These are phyloP conservation scores for Leccinum fuscescens DNA, from an alignment of 1,284 basidiomycete species.

Conservation along the genomic window DNA sequence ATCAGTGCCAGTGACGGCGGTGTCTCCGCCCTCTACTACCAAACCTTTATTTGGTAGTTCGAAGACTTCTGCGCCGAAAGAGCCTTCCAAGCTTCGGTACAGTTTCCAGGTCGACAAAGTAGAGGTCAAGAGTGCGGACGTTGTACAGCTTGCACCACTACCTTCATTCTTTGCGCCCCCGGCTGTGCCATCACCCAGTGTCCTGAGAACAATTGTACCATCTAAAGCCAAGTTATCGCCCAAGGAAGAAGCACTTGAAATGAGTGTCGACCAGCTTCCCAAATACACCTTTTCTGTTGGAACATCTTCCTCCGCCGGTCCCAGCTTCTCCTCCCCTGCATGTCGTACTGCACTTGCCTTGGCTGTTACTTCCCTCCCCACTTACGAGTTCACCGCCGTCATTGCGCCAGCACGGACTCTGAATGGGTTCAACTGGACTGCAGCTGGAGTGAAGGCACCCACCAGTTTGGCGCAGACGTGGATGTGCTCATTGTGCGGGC, in stretches of 20 bases:
- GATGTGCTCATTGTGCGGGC: conserved; percentile 46
- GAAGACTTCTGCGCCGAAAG: conserved; percentile 57
- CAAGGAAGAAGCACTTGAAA: conserved; percentile 35
- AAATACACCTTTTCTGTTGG: conserved; percentile 27
- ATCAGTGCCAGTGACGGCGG: conserved; percentile 19
- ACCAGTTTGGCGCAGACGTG: conserved; percentile 32
- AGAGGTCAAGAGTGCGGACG: conserved; percentile 23
- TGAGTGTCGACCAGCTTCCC: conserved; percentile 30
- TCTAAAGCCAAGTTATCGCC: conserved; percentile 23
- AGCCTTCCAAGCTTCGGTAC: conserved; percentile 69
- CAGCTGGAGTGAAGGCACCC: conserved; percentile 39
- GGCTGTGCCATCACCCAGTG: background rate
- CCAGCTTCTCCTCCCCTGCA: conserved; percentile 36
- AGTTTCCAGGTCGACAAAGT: conserved; percentile 52
- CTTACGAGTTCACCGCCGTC: conserved; percentile 40
- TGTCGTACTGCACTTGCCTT: conserved; percentile 34
- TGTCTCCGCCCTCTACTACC: conserved; percentile 20
- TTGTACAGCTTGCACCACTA: conserved; percentile 13
- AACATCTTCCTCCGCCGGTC: conserved; percentile 30
- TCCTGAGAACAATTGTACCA: background rate
- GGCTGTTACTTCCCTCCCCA: conserved; percentile 38
- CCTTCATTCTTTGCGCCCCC: conserved; percentile 20
- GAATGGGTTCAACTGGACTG: conserved; percentile 43
- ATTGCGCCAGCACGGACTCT: conserved; percentile 25
- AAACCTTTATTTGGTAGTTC: conserved; percentile 29